Base-by-base conservation (phyloP, 2,329 filamentous ascomycete genomes). In the Aspergillus ruber region DNA sequence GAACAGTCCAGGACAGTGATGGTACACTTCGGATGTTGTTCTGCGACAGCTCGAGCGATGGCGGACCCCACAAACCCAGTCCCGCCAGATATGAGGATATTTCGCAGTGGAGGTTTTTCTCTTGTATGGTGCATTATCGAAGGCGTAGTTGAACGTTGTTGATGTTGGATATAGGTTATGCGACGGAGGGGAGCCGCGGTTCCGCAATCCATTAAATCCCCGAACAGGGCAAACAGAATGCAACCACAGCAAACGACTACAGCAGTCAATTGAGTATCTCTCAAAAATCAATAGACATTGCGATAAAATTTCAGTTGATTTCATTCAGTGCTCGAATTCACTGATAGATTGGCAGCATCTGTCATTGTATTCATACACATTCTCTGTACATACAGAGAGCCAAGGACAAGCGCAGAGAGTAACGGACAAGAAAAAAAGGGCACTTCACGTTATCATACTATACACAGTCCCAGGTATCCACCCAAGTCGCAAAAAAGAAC, bases 11-110 rank as follows among this genome's bases (percentile, higher is more conserved):
- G 52, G 48, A 72, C 57, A 36, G 59, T 67, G 49, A 71, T 62
- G 39, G 51, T 46, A 52, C 66, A 69, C 35, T 58, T 46, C 9
- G 66, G 63, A 49, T 71, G 56, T 44, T 66, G 65, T 48, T 68
- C 62, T 47, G 56, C 60, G 15, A 72, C 48, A 35, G 67, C 65
- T 50, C 65, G 61, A 23, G 66, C 64, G 12, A 61, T 69, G 13
- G 66, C 66, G 20, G 66, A 63, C 13, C 68, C 69, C 13, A 71
- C 62, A 51, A 72, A 71, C 10, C 69, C 69, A 6, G 63, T 62
- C 29, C 67, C 67, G 9, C 67, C 68, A 23, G 68, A 67, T 17
- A 71, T 56, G 4, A 71, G 52, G 44, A 71, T 54, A 25, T 56
- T 63, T 29, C 48, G 56, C 18, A 61, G 52, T 13, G 29, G 12